phyloP scores from a whole-genome alignment of 306 rosid species.

The Lotus japonicus region DNA sequence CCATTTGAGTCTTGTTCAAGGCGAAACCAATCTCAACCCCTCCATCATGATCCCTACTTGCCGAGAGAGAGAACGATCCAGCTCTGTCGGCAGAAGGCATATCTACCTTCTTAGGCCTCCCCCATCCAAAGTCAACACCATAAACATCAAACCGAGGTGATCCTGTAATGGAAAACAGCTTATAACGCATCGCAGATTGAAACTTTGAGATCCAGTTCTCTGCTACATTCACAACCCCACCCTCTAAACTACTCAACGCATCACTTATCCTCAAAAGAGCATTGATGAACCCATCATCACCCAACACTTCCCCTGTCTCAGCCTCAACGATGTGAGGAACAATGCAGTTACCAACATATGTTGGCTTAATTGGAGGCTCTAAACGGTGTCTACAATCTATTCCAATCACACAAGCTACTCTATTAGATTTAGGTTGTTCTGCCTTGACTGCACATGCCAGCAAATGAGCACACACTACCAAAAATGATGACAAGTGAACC shows the following conservation, averaged over 20 bases:
- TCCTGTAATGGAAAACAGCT: constrained; percentile 23
- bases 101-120: constrained; percentile 41
- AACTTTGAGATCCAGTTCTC: background rate
- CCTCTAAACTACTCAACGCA: background rate
- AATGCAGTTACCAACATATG: constrained; percentile 47
- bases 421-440: background rate
- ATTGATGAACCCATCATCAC: constrained; percentile 10
- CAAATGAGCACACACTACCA: constrained; percentile 22
- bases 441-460: constrained; percentile 20
- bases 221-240: constrained; percentile 3
- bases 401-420: background rate
- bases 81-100: constrained; percentile 18
- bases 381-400: constrained; percentile 39
- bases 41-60: constrained; percentile 2
- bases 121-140: constrained; percentile 48
- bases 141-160: constrained; percentile 48
- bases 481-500: constrained; percentile 27
- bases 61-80: constrained; percentile 31
- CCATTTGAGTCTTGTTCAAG: constrained; percentile 21
- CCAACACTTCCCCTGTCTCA: background rate
- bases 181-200: background rate
- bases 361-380: constrained; percentile 9
- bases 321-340: background rate
- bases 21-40: constrained; percentile 41
- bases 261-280: constrained; percentile 11